Conservation (phyloP, 139 green algal species). For the Trebouxia sp. region DNA sequence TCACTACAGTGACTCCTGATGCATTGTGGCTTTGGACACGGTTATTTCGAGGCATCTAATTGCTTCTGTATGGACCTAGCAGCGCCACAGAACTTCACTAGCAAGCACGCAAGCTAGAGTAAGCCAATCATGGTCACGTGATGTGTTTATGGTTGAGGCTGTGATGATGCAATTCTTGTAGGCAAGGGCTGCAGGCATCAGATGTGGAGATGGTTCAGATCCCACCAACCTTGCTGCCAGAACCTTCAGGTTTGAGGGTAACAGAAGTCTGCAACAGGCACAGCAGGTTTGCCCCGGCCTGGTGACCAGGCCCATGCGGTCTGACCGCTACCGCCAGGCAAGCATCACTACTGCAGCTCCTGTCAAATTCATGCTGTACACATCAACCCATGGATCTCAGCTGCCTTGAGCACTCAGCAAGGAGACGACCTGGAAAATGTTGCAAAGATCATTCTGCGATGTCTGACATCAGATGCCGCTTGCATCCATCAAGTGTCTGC, state of each 20-base stretch:
- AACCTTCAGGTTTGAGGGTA: slow-evolving; percentile 32
- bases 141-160: too few species aligned
- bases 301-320: slow-evolving; percentile 60
- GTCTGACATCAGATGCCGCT: too few species aligned
- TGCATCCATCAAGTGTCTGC: slow-evolving; percentile 9
- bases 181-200: slow-evolving; percentile 60
- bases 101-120: neutral
- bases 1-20: too few species aligned
- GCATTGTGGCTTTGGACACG: too few species aligned
- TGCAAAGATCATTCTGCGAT: too few species aligned
- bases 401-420: too few species aligned
- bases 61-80: too few species aligned
- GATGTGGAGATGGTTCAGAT: slow-evolving; percentile 62
- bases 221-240: slow-evolving; percentile 45
- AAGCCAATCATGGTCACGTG: neutral
- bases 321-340: slow-evolving; percentile 53
- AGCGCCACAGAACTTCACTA: neutral
- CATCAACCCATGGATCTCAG: too few species aligned
- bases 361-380: too few species aligned
- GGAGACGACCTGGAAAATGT: too few species aligned
- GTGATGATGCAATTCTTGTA: neutral
- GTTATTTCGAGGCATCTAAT: too few species aligned
- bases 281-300: slow-evolving; percentile 56
- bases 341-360: neutral
- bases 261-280: slow-evolving; percentile 53